Conservation (phyloP, 768 basidiomycete genomes). For the Leccinum barrowsii region DNA sequence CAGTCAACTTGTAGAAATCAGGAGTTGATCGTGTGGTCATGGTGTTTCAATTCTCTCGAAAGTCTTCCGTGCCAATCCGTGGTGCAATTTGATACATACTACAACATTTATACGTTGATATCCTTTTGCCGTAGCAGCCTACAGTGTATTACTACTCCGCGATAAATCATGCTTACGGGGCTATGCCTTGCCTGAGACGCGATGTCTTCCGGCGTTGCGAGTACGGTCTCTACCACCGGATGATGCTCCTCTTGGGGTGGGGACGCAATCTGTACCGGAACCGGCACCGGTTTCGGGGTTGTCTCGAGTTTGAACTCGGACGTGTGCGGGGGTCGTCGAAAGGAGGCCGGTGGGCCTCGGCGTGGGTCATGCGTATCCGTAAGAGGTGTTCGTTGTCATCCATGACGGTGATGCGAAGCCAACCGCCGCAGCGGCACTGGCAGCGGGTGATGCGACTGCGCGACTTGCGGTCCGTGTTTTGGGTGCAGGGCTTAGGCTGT, state of each 20-base stretch:
- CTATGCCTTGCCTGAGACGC: constrained; percentile 11
- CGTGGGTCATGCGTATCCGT: constrained; percentile 35
- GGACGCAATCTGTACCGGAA: constrained; percentile 6
- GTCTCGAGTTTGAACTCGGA: constrained; percentile 33
- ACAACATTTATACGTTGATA: no score
- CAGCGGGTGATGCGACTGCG: constrained; percentile 33
- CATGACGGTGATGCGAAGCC: constrained; percentile 36
- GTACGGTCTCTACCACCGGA: constrained; percentile 10
- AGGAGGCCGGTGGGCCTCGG: constrained; percentile 33
- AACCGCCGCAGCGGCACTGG: constrained; percentile 28
- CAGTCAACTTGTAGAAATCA: no score
- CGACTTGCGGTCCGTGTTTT: constrained; percentile 33
- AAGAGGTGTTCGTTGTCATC: constrained; percentile 34
- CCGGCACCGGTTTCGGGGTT: constrained; percentile 23
- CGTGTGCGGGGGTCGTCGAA: constrained; percentile 31
- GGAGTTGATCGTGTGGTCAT: no score
- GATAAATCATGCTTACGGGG: constrained; percentile 12
- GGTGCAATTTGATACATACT: no score
- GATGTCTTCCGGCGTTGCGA: constrained; percentile 16
- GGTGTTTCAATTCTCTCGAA: no score
- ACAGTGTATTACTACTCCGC: no score
- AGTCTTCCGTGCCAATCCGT: no score
- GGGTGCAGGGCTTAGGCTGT: constrained; percentile 33
- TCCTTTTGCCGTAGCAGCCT: no score
- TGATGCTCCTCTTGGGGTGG: constrained; percentile 18